These are phyloP conservation scores for Gyrodon lividus DNA, from an alignment of 768 basidiomycete genomes.

Conservation along the genomic window DNA sequence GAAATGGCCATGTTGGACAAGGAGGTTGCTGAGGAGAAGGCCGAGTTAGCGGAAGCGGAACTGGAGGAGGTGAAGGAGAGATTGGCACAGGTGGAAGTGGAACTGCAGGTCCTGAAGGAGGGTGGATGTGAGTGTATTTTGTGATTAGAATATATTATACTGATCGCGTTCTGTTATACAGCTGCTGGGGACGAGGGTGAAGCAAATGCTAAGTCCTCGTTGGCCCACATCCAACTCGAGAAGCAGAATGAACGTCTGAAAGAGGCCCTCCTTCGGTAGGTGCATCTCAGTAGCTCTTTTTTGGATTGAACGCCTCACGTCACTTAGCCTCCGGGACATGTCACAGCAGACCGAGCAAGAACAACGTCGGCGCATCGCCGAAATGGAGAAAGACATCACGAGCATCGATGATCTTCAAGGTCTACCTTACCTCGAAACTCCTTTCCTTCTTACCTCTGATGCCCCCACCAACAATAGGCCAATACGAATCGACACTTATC, in stretches of 20 bases:
- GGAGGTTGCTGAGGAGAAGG: slow-evolving; percentile 93
- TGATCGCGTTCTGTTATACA: slow-evolving; percentile 10
- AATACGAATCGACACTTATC: slow-evolving; percentile 76
- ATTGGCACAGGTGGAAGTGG: slow-evolving; percentile 77
- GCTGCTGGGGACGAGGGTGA: slow-evolving; percentile 30
- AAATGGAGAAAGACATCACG: slow-evolving; percentile 88
- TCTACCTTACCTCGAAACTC: slow-evolving; percentile 26
- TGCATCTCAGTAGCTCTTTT: not conserved
- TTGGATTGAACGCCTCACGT: not conserved
- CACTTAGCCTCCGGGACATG: slow-evolving; percentile 76
- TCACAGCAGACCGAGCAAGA: slow-evolving; percentile 87
- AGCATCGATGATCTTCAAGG: slow-evolving; percentile 79
- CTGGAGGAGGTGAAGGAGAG: slow-evolving; percentile 78
- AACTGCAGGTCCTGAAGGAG: slow-evolving; percentile 75
- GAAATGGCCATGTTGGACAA: slow-evolving; percentile 96
- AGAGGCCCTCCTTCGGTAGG: slow-evolving; percentile 85
- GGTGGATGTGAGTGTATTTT: slow-evolving; percentile 34
- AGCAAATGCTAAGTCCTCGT: slow-evolving; percentile 49
- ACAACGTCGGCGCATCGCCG: slow-evolving; percentile 71
- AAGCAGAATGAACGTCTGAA: slow-evolving; percentile 96
- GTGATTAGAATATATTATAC: not conserved
- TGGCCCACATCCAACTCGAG: slow-evolving; percentile 84
- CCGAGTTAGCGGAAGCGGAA: slow-evolving; percentile 76
- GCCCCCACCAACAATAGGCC: slow-evolving; percentile 42
- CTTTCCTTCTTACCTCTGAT: slow-evolving; percentile 3